Conservation (phyloP, 2,329 filamentous ascomycete species). For the Berkeleyomyces basicola region DNA sequence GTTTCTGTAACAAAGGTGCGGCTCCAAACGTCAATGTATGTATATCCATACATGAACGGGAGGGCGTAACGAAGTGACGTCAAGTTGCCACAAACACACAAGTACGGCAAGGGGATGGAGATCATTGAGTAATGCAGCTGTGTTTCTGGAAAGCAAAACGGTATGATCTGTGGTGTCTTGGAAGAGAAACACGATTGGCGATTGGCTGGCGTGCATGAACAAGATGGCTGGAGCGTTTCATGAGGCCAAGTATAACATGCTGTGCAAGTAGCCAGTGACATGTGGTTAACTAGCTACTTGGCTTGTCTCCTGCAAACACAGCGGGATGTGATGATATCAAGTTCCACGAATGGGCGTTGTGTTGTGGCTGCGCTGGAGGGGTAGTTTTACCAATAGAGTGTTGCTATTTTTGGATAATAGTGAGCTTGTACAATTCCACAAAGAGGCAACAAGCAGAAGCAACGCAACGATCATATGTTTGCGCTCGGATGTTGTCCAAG, state of each 20-base stretch:
- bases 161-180: background rate
- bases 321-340: background rate
- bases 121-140: background rate
- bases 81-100: background rate
- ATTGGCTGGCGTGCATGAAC: background rate
- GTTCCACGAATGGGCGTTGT: background rate
- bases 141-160: background rate
- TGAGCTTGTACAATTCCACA: no score
- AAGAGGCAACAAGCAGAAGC: no score
- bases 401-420: background rate
- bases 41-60: background rate
- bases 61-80: background rate
- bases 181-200: background rate
- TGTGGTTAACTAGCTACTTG: no score
- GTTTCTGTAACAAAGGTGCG: background rate
- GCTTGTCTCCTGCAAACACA: background rate
- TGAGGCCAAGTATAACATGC: background rate
- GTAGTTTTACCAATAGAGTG: background rate
- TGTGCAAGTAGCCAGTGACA: background rate
- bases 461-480: no score
- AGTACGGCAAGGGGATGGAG: background rate
- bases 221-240: constrained; percentile 1
- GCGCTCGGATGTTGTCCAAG: no score
- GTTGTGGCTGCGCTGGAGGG: background rate
- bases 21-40: background rate